Conservation (phyloP, 257 asterid species). For the Leonotis leonurus region DNA sequence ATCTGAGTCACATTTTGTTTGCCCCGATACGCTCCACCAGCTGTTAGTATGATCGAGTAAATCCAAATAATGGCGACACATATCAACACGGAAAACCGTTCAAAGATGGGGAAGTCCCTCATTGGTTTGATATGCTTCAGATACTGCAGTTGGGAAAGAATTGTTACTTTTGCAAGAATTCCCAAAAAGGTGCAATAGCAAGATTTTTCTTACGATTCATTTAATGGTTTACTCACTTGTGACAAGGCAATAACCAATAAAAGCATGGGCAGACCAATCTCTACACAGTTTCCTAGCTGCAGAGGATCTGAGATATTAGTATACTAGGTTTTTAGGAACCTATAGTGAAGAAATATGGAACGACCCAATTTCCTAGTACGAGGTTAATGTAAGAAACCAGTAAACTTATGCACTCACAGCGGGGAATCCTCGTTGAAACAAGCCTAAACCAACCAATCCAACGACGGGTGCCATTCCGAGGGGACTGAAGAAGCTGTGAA, state of each 20-base stretch:
- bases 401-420: too few species aligned
- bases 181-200: too few species aligned
- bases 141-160: constrained; percentile 51
- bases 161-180: constrained; percentile 23
- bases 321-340: too few species aligned
- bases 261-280: constrained; percentile 89
- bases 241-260: constrained; percentile 64
- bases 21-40: constrained; percentile 69
- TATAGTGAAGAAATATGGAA: background rate
- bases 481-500: constrained; percentile 83
- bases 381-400: too few species aligned
- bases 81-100: constrained; percentile 67
- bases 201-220: too few species aligned
- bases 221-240: constrained; percentile 47
- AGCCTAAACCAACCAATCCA: constrained; percentile 86
- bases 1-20: constrained; percentile 48
- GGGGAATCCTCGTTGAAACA: constrained; percentile 90
- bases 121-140: constrained; percentile 67
- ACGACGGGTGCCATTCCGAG: constrained; percentile 96
- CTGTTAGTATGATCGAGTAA: constrained; percentile 63
- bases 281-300: constrained; percentile 87
- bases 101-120: constrained; percentile 73
- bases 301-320: too few species aligned
- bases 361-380: too few species aligned
- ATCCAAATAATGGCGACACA: constrained; percentile 63